These are phyloP conservation scores for Mycosarcoma mackinlayi DNA, from an alignment of 1,284 basidiomycete genomes.

Conservation along the genomic window DNA sequence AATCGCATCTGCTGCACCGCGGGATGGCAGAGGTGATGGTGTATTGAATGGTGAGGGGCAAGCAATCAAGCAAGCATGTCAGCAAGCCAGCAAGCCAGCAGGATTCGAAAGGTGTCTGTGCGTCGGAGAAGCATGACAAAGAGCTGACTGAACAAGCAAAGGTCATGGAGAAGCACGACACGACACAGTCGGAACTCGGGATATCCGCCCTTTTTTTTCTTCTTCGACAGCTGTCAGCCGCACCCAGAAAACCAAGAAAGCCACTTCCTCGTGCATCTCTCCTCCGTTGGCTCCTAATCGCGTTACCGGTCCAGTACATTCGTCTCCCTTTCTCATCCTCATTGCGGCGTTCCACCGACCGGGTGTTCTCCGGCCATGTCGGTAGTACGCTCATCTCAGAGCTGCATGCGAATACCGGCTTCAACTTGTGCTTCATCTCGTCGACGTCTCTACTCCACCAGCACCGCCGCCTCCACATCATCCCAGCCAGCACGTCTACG, in stretches of 20 bases:
- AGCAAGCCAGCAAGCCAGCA: too few relatives aligned
- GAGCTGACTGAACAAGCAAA: too few relatives aligned
- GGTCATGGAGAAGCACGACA: not conserved
- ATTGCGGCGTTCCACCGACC: not conserved
- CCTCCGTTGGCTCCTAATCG: too few relatives aligned
- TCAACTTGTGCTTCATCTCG: not conserved
- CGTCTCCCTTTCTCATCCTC: not conserved
- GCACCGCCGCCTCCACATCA: not conserved
- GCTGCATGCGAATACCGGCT: not conserved
- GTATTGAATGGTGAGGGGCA: too few relatives aligned
- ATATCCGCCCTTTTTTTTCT: too few relatives aligned
- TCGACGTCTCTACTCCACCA: slow-evolving; percentile 5
- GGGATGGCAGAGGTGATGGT: too few relatives aligned
- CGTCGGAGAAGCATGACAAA: too few relatives aligned
- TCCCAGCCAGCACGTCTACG: slow-evolving; percentile 72
- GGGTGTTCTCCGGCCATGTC: not conserved
- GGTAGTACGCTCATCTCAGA: not conserved
- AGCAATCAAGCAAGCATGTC: too few relatives aligned
- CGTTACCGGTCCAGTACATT: too few relatives aligned
- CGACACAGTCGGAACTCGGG: not conserved
- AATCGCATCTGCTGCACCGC: too few relatives aligned
- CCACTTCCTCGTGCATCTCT: too few relatives aligned
- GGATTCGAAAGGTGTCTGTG: not conserved
- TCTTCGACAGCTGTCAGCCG: slow-evolving; percentile 4
- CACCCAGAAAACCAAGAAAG: not conserved